A percentile compares a stretch with the other conserved stretches of the same genome.
Conservation (phyloP, 2,329 filamentous ascomycete species). For the Sporothrix schenckii region DNA sequence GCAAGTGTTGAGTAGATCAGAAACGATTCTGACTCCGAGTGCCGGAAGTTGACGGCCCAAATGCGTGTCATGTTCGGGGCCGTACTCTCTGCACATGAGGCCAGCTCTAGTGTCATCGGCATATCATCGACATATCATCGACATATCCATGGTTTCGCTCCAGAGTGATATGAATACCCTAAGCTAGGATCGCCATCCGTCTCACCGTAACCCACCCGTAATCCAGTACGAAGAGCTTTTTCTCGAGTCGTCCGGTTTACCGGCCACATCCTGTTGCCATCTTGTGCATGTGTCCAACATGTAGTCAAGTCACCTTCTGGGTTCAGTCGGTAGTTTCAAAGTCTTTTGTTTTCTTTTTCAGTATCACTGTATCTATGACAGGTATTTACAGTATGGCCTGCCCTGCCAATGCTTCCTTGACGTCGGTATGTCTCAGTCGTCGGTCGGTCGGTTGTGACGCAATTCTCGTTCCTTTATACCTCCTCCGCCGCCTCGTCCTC, state of each 20-base stretch:
- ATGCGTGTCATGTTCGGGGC: too few relatives aligned
- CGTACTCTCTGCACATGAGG: too few relatives aligned
- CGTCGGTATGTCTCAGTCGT: not conserved
- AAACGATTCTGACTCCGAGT: too few relatives aligned
- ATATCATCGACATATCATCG: not conserved
- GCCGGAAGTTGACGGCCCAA: too few relatives aligned
- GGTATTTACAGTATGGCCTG: constrained; percentile 30
- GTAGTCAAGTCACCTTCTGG: not conserved
- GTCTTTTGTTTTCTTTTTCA: not conserved
- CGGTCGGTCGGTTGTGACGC: not conserved
- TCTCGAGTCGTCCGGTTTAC: not conserved
- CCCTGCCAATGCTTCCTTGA: constrained; percentile 12
- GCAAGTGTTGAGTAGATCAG: not conserved
- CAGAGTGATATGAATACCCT: not conserved
- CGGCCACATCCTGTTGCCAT: not conserved
- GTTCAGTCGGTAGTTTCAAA: not conserved
- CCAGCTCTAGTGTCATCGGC: too few relatives aligned
- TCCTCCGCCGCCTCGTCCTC: constrained; percentile 29
- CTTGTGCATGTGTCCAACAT: not conserved
- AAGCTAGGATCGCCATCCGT: too few relatives aligned
- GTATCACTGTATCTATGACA: constrained; percentile 31
- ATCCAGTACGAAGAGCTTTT: not conserved
- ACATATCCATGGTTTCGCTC: not conserved
- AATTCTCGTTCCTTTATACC: not conserved
- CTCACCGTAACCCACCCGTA: not conserved